phyloP scores from a whole-genome alignment of 495 filamentous ascomycete species.

The Evernia prunastri region DNA sequence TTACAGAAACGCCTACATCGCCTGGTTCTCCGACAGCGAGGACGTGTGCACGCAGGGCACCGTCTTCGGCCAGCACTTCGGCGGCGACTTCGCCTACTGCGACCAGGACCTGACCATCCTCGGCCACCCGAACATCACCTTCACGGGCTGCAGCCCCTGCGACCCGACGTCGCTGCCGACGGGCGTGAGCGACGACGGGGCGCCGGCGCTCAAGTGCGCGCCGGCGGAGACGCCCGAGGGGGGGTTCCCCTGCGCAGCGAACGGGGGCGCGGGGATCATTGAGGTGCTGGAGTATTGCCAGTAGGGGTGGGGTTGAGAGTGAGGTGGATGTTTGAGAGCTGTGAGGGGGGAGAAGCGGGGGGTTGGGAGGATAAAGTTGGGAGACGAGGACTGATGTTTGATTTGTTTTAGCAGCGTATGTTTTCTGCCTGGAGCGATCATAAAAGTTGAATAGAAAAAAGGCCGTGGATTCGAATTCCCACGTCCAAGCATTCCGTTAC shows the following conservation, averaged over 20 bases:
- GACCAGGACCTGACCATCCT: neutral
- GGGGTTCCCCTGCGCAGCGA: neutral
- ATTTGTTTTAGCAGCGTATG: too few species aligned
- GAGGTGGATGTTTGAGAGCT: neutral
- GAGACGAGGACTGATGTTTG: neutral
- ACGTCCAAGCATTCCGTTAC: too few species aligned
- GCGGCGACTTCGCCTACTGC: neutral
- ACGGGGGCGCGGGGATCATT: neutral
- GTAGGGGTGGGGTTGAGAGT: neutral
- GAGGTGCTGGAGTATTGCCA: neutral
- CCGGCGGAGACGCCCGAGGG: neutral
- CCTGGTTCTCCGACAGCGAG: slow-evolving; percentile 1
- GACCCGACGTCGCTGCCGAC: neutral
- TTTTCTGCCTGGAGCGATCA: too few species aligned
- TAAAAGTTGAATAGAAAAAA: too few species aligned
- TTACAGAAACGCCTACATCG: neutral
- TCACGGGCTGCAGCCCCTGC: neutral
- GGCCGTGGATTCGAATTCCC: too few species aligned
- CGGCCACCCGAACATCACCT: slow-evolving; percentile 1
- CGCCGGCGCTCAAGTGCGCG: neutral
- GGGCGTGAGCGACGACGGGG: neutral
- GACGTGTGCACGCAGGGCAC: neutral
- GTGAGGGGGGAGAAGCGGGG: neutral
- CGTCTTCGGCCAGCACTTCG: neutral
- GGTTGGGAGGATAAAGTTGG: neutral